Conservation (phyloP, 176 grass and related monocot genomes). For the Rhynchospora tenuis region DNA sequence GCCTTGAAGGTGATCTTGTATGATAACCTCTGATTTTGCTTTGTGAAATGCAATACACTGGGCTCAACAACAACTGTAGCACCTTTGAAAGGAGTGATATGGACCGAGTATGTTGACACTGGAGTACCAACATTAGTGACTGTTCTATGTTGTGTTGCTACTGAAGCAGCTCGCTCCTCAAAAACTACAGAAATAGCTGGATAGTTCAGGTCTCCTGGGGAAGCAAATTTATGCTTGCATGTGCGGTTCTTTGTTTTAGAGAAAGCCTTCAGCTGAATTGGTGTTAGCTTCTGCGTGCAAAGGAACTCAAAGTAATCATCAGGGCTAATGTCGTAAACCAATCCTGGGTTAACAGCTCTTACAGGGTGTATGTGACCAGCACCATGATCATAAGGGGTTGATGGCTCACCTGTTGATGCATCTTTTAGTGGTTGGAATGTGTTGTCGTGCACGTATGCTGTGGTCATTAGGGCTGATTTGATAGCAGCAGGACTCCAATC, state of each 20-base stretch:
- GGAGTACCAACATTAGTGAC: constrained; percentile 83
- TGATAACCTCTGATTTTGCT: constrained; percentile 60
- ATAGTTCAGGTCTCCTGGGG: constrained; percentile 78
- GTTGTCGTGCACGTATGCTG: constrained; percentile 96
- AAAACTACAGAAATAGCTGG: constrained; percentile 86
- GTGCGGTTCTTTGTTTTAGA: constrained; percentile 66
- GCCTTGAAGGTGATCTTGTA: constrained; percentile 71
- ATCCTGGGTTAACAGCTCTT: constrained; percentile 65
- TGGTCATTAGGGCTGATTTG: constrained; percentile 96
- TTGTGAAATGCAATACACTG: constrained; percentile 50
- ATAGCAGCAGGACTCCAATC: constrained; percentile 91
- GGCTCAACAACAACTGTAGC: constrained; percentile 60
- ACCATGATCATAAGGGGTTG: constrained; percentile 76
- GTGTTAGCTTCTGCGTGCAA: constrained; percentile 73
- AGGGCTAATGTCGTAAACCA: constrained; percentile 68
- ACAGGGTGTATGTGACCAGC: constrained; percentile 85
- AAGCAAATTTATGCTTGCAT: constrained; percentile 58
- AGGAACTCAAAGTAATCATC: constrained; percentile 84
- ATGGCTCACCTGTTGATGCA: constrained; percentile 63
- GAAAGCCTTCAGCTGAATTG: constrained; percentile 69
- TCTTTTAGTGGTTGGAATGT: constrained; percentile 52
- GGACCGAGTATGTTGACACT: constrained; percentile 53
- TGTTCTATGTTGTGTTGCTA: constrained; percentile 50
- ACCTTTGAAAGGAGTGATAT: constrained; percentile 57
- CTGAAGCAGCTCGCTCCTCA: constrained; percentile 23